Conservation (phyloP, 345 rosid genomes). For the Eucalyptus regnans region DNA sequence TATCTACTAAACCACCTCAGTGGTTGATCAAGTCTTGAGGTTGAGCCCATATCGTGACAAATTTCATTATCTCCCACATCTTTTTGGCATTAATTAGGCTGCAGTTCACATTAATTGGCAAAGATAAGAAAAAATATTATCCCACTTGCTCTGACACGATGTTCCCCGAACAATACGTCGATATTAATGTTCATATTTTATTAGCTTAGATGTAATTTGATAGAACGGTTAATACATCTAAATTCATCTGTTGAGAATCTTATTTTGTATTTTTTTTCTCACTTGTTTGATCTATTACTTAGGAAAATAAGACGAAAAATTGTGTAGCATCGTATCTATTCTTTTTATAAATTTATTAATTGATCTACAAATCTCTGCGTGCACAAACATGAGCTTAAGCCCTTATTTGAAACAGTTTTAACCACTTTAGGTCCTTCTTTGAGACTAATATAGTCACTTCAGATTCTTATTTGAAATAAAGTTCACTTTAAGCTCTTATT, state of each 20-base stretch:
- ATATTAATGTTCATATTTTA: background rate
- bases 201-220: background rate
- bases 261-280: background rate
- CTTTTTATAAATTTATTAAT: too few species aligned
- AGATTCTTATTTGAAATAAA: rapidly evolving
- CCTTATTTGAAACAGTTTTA: too few species aligned
- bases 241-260: background rate
- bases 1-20: background rate
- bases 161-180: background rate
- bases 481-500: too few species aligned
- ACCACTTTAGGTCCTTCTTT: rapidly evolving
- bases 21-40: background rate
- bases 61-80: background rate
- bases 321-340: background rate
- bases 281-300: background rate
- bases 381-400: background rate
- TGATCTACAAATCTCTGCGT: background rate
- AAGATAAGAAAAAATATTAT: too few species aligned
- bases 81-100: background rate
- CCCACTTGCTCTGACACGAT: background rate
- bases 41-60: background rate
- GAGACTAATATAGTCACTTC: rapidly evolving
- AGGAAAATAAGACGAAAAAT: background rate
- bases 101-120: background rate
- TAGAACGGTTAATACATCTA: background rate